A percentile compares a stretch with the other conserved stretches of the same genome.
phyloP scores from a whole-genome alignment of 2,329 filamentous ascomycete genomes.

The Stachybotrys echinatus region DNA sequence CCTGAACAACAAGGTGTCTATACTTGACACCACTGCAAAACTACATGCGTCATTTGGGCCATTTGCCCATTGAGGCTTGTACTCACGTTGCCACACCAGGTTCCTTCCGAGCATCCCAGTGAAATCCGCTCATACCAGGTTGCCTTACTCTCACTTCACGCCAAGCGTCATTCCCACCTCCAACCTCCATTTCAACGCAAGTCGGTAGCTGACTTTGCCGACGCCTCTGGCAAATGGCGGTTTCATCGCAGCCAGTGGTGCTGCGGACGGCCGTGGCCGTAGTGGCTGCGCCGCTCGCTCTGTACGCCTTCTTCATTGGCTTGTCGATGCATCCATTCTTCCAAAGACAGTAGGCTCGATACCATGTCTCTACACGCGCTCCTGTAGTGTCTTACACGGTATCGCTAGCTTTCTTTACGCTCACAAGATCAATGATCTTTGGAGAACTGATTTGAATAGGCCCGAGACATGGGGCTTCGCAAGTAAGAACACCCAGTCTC shows the following conservation, averaged over 20 bases:
- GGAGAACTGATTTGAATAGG: slow-evolving; percentile 67
- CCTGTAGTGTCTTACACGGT: slow-evolving; percentile 8
- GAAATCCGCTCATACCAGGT: too few species aligned
- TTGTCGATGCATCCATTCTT: slow-evolving; percentile 63
- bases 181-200: too few species aligned
- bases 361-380: not conserved
- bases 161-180: too few species aligned
- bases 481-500: slow-evolving; percentile 40
- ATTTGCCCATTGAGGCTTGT: not conserved
- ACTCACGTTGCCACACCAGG: too few species aligned
- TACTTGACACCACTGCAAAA: not conserved
- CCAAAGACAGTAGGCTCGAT: slow-evolving; percentile 67
- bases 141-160: not conserved
- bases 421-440: slow-evolving; percentile 69
- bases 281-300: slow-evolving; percentile 51
- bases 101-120: too few species aligned
- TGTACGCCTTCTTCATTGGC: slow-evolving; percentile 64
- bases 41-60: not conserved
- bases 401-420: slow-evolving; percentile 71
- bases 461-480: slow-evolving; percentile 85
- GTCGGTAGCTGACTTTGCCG: too few species aligned
- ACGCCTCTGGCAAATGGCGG: too few species aligned
- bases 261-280: slow-evolving; percentile 36
- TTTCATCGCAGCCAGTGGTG: slow-evolving; percentile 24
- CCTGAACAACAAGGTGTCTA: too few species aligned